phyloP scores from a whole-genome alignment of 192 early-diverging fungal genomes.

The Podila verticillata region DNA sequence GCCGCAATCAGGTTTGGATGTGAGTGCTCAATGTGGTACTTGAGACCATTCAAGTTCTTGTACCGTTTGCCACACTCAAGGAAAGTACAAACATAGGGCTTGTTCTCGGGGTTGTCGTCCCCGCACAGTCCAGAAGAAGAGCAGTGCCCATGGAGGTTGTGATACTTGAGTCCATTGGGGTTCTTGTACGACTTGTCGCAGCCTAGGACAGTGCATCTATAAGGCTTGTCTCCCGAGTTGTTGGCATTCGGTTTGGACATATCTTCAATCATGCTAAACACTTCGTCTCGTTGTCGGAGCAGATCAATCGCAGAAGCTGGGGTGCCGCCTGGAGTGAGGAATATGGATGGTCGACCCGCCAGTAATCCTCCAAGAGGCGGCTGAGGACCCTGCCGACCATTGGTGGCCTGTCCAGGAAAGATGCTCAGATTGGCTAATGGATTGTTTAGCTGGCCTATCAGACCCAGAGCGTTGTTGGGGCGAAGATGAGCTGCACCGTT shows the following conservation, averaged over 20 bases:
- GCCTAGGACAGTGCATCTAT: conserved; percentile 85
- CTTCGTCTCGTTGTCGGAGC: conserved; percentile 30
- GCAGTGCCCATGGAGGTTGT: conserved; percentile 95
- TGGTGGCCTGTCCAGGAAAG: not conserved
- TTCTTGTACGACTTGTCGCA: conserved; percentile 99
- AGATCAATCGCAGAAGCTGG: conserved; percentile 6
- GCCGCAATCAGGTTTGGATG: conserved; percentile 60
- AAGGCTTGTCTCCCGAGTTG: conserved; percentile 74
- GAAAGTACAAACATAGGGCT: conserved; percentile 81
- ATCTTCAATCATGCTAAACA: conserved; percentile 28
- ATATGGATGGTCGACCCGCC: not conserved
- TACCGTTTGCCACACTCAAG: conserved; percentile 74
- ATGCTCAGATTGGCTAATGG: not conserved
- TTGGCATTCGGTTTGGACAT: conserved; percentile 14
- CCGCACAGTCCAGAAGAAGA: conserved; percentile 58
- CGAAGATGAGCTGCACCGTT: not conserved
- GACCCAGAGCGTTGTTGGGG: not conserved
- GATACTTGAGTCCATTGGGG: conserved; percentile 98
- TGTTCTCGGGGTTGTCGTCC: conserved; percentile 58
- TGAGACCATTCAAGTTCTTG: conserved; percentile 83
- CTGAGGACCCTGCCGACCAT: not conserved
- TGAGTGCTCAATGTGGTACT: conserved; percentile 84
- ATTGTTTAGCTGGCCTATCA: not conserved
- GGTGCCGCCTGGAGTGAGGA: not conserved
- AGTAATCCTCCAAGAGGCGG: not conserved